Evolutionary conservation across 768 basidiomycete genomes (phyloP), one percentile per base, ranked within the genome.

Genomic region (Pholiota molesta): DNA sequence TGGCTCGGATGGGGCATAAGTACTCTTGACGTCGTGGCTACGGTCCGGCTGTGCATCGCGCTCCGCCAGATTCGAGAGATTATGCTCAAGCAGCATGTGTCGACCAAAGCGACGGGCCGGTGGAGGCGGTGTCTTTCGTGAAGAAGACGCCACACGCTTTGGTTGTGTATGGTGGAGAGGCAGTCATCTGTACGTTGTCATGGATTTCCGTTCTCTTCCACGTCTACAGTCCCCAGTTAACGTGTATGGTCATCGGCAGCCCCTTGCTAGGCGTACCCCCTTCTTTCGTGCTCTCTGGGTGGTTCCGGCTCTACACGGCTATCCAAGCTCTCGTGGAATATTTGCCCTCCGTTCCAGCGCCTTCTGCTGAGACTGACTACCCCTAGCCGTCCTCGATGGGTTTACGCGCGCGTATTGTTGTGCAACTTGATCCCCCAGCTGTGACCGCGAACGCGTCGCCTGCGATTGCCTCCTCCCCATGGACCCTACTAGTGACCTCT

Each of bases 101-200:
- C 74, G 13, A 77, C 71, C 52, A 78, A 81, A 62, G 75, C 74
- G 47, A 72, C 68, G 19, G 63, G 69, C 8, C 72, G 3, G 59
- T 80, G 10, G 88, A 87, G 65, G 72, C 77, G 42, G 76, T 75
- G 16, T 88, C 89, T 3, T 87, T 90, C 63, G 78, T 81, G 37
- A 83, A 86, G 67, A 85, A 84, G 65, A 71, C 17, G 71, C 81
- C 5, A 81, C 88, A 86, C 86, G 2, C 75, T 90, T 33, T 85
- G 14, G 86, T 93, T 29, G 90, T 92, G 0, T 92, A 86, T 68
- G 91, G 91, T 9, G 92, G 92, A n/a, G 90, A 93, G 73, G 86
- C 85, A 2, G 75, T 91, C 52, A 79, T 80, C 57, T 83, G 91
- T 90, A 68, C 59, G 84, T 47, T 28, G 39, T 37, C 3, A 13